Conservation (phyloP, 306 rosid species). For the Hippophae rhamnoides region DNA sequence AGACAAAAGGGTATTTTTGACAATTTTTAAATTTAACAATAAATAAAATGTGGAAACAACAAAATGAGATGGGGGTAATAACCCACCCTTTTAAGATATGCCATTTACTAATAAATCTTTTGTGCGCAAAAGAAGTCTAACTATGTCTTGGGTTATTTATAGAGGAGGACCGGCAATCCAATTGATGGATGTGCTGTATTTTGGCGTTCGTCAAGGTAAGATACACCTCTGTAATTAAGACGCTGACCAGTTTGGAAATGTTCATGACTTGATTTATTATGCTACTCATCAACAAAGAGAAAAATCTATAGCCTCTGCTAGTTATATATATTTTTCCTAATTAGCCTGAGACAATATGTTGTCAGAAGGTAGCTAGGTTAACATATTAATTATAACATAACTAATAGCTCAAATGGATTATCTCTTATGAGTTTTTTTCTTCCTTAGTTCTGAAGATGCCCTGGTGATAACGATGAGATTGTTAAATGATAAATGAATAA, state of each 20-base stretch:
- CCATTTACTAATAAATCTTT: background rate
- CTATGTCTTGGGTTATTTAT: slow-evolving; percentile 29
- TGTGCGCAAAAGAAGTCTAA: slow-evolving; percentile 25
- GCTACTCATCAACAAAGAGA: background rate
- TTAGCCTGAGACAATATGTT: background rate
- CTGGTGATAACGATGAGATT: too few relatives aligned
- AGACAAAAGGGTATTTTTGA: too few relatives aligned
- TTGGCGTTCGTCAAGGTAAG: slow-evolving; percentile 86
- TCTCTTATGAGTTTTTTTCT: too few relatives aligned
- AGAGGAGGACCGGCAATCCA: slow-evolving; percentile 87
- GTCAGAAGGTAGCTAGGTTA: background rate
- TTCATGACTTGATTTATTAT: background rate
- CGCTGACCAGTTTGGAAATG: background rate
- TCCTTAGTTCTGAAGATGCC: background rate
- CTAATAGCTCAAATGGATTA: too few relatives aligned
- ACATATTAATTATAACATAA: too few relatives aligned
- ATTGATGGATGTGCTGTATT: slow-evolving; percentile 90
- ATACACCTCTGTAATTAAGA: background rate
- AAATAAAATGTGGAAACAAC: too few relatives aligned
- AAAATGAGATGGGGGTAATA: too few relatives aligned
- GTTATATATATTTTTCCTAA: background rate
- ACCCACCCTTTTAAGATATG: too few relatives aligned
- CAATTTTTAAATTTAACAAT: too few relatives aligned
- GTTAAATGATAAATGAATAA: too few relatives aligned
- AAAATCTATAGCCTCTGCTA: background rate